Percentiles rank a stretch among this genome's conserved stretches.
phyloP scores from a whole-genome alignment of 805 yeast genomes.

The Candida methanosorbosa region DNA sequence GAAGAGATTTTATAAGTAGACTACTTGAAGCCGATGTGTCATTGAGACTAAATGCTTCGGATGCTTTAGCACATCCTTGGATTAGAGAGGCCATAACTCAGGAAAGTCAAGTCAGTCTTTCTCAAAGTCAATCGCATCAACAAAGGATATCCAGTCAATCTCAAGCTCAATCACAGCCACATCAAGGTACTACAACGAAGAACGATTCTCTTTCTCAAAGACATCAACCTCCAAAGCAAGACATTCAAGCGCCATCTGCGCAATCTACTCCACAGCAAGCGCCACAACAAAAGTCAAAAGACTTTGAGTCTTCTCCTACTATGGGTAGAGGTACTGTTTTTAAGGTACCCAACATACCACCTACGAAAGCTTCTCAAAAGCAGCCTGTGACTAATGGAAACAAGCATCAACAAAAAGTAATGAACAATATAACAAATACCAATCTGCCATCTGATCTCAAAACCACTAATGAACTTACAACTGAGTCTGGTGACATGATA shows the following conservation, averaged over 20 bases:
- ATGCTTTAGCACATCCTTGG: conserved; percentile 82
- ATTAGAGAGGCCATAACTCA: conserved; percentile 28
- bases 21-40: conserved; percentile 73
- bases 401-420: not conserved
- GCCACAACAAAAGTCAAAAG: no score
- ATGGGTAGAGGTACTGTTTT: conserved; percentile 2
- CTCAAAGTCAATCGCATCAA: conserved; percentile 68
- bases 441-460: not conserved
- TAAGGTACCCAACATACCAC: conserved; percentile 7
- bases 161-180: conserved; percentile 6
- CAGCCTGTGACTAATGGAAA: not conserved
- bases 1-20: conserved; percentile 60
- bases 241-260: not conserved
- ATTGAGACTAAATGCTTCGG: conserved; percentile 61
- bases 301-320: no score
- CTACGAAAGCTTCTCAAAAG: conserved; percentile 1
- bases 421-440: not conserved
- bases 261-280: not conserved
- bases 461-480: not conserved
- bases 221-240: not conserved
- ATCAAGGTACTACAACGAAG: conserved; percentile 1
- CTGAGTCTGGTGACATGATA: not conserved
- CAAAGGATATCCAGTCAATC: conserved; percentile 28
- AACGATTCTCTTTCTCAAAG: not conserved
- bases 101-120: conserved; percentile 42